Percentiles rank a stretch among this genome's conserved stretches.
These are phyloP conservation scores for Leishmania amazonensis DNA, from an alignment of 208 protist genomes.

Conservation along the genomic window DNA sequence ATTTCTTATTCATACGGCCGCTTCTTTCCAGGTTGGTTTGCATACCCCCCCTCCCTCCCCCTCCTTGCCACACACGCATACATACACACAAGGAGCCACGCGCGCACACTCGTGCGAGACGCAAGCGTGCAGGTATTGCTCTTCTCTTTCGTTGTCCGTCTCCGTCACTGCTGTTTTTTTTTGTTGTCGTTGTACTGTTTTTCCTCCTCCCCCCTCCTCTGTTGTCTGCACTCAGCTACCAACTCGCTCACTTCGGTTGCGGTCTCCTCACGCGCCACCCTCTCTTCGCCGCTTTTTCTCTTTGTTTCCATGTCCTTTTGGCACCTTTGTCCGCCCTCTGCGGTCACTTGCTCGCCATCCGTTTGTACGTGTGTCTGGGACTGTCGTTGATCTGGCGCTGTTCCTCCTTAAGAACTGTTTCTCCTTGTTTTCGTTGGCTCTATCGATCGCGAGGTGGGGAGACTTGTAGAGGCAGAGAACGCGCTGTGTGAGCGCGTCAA, in stretches of 20 bases:
- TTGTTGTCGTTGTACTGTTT: neutral
- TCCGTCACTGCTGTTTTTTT: neutral
- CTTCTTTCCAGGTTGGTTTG: no score
- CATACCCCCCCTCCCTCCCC: no score
- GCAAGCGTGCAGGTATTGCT: neutral
- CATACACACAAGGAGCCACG: neutral
- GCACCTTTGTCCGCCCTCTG: neutral
- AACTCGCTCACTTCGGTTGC: neutral
- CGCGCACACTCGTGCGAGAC: neutral
- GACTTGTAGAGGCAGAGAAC: neutral
- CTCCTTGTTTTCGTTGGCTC: slow-evolving; percentile 8
- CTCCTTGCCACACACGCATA: neutral
- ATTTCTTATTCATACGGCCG: neutral
- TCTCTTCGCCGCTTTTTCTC: neutral
- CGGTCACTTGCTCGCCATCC: neutral
- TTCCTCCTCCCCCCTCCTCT: neutral
- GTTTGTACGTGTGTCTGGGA: neutral
- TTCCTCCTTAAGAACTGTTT: slow-evolving; percentile 2
- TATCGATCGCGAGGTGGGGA: neutral
- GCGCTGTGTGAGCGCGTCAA: neutral
- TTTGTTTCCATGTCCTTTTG: neutral
- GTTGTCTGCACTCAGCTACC: neutral
- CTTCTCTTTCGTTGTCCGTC: neutral
- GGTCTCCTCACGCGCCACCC: neutral
- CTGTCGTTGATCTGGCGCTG: neutral